Evolutionary conservation across 805 yeast genomes (phyloP).

Genomic region (Zygoascus ofunaensis): DNA sequence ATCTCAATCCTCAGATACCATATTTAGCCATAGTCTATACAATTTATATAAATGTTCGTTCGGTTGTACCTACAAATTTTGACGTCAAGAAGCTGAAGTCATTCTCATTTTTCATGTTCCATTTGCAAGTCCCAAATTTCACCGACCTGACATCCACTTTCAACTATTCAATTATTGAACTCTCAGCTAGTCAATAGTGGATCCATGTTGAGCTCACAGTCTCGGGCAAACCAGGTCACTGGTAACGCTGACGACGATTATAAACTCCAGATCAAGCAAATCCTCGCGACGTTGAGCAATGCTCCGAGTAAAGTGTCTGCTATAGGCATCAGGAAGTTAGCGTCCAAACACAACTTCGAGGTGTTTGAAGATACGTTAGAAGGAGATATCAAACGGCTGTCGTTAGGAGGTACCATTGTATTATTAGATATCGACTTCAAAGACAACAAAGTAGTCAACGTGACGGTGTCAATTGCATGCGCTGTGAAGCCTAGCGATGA

Average conservation of each 20-base stretch:
- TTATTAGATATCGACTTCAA: conserved; percentile 28
- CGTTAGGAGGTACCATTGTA: conserved; percentile 32
- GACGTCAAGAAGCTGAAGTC: too few species aligned
- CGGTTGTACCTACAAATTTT: too few species aligned
- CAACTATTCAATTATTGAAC: too few species aligned
- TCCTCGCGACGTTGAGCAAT: conserved; percentile 19
- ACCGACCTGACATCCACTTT: too few species aligned
- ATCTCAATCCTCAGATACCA: too few species aligned
- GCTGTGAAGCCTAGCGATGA: conserved; percentile 13
- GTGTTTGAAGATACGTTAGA: conserved; percentile 28
- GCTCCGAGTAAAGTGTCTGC: conserved; percentile 31
- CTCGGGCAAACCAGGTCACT: too few species aligned
- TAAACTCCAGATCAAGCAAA: background rate
- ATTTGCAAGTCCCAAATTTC: too few species aligned
- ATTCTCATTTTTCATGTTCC: too few species aligned
- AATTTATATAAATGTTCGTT: too few species aligned
- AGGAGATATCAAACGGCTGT: conserved; percentile 26
- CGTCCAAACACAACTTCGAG: conserved; percentile 25
- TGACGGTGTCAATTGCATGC: conserved; percentile 25
- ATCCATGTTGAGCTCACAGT: too few species aligned
- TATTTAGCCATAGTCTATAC: too few species aligned
- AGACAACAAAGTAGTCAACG: conserved; percentile 21
- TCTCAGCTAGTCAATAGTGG: too few species aligned
- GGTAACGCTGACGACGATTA: conserved; percentile 5
- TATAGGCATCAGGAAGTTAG: conserved; percentile 28